Base-by-base conservation (phyloP, 2,329 filamentous ascomycete genomes). In the Aspergillus intermedius region DNA sequence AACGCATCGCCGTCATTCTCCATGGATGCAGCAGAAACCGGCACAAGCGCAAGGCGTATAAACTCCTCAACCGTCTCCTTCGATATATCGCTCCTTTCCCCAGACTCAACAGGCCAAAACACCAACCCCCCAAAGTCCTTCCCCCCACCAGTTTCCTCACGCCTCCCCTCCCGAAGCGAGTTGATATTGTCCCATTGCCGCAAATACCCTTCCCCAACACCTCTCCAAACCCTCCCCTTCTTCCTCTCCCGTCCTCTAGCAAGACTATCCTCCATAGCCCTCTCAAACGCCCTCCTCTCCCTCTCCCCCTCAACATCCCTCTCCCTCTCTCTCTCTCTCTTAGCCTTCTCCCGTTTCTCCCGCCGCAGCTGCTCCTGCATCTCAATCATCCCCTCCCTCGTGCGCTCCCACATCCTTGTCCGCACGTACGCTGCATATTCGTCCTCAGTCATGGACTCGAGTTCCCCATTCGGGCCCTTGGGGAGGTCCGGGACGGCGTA, bases 331-430 rank as follows among this genome's bases (percentile, higher is more conserved):
- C 84, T 80, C 5, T 85, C 87, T n/a, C 81, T 76, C 49, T 25
- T 61, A 54, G 46, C 69, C 64, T 50, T 63, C 59, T 8, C 76
- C 54, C 73, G 68, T 51, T 67, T 66, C 64, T 77, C 76, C 60
- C 74, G 77, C 56, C 82, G 77, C 47, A 81, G 74, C 41, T 78
- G 73, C 48, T 82, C 83, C 49, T 85, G 79, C 67, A 93, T 89
- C 60, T 93, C 87, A 0, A 91, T 67, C 46, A 94, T 73, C 19
- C 91, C 87, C 55, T 91, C 85, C 63, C 95, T 83, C 46, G 87
- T 94, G 72, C 88, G 90, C 75, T 96, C 91, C 86, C 90, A 98
- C 93, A 98, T 97, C 69, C 83, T 84, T 46, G 79, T 79, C 15
- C 91, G 82, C 35, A 98, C 91, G 66, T 91, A 86, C 2, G 83